Base-by-base conservation (phyloP, 176 grass and related monocot species). In the Tillandsia fasciculata region DNA sequence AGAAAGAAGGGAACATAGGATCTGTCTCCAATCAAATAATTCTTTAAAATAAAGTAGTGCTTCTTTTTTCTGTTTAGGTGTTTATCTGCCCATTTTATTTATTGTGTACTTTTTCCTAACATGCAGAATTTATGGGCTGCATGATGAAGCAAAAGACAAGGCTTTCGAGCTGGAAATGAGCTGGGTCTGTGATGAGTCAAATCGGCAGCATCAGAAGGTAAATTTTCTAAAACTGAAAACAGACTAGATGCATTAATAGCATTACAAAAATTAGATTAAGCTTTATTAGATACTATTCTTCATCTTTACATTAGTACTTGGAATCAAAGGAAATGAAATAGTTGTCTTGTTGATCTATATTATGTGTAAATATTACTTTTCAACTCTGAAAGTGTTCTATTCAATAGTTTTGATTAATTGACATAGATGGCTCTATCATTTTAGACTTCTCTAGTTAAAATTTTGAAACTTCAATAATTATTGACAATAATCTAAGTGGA, bases 141-240 rank as follows among this genome's bases (percentile, higher is more conserved):
- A 96, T 80, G 91, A 96, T 42, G 91, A 91, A 68, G 85, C 85
- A 2, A 96, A 88, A 70, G 85, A 96, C 72, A 96, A 96, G 84
- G 85, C 85, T 73, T 91, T 88, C 64, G 87, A 88, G 68, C 71
- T 91, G 77, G 91, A 91, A 72, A 72, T 91, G 85, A 96, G 91
- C 72, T 96, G 91, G 87, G 71, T 96, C 23, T 90, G 91, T 71
- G 84, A 96, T 53, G 91, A 96, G 71, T 96, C 91, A 11, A 91
- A 91, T 10, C 69, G 82, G 27, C 82, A 79, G 53, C 87, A 96
- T 79, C 82, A 91, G 73, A 96, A 96, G 87, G 87, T 96, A 70
- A 26, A 15, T 61, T 42, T 42, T 42, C 33, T 42, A 42, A 6
- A 4, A 42, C 33, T 70, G 23, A 3, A n/a, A 66, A 3, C 10